These are phyloP conservation scores for Exophiala calicioides DNA, from an alignment of 2,329 filamentous ascomycete species.

Conservation along the genomic window DNA sequence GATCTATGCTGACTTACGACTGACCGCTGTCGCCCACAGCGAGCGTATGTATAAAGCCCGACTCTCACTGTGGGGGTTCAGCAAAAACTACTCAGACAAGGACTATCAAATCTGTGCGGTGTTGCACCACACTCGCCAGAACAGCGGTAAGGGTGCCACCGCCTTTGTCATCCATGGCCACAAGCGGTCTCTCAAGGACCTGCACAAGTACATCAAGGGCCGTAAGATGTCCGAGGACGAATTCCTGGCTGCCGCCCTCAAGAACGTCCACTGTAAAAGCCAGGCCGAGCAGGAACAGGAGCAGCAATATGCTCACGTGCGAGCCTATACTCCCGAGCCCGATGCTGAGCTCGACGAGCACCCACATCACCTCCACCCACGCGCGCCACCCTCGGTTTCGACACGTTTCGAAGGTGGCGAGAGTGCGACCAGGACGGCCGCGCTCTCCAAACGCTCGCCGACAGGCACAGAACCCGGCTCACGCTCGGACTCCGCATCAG, in stretches of 20 bases:
- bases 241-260: slow-evolving; percentile 27
- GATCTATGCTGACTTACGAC: slow-evolving; percentile 9
- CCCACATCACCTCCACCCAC: too few species aligned
- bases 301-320: slow-evolving; percentile 26
- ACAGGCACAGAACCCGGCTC: too few species aligned
- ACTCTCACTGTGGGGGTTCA: slow-evolving; percentile 30
- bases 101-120: slow-evolving; percentile 32
- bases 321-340: slow-evolving; percentile 28
- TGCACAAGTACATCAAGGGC: slow-evolving; percentile 33
- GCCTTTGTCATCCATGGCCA: slow-evolving; percentile 31
- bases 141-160: slow-evolving; percentile 26
- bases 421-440: slow-evolving; percentile 1
- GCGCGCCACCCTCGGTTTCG: too few species aligned
- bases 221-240: slow-evolving; percentile 31
- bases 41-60: slow-evolving; percentile 30
- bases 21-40: slow-evolving; percentile 7
- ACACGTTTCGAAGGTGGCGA: too few species aligned
- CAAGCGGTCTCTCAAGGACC: slow-evolving; percentile 27
- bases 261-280: slow-evolving; percentile 16
- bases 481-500: too few species aligned
- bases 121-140: slow-evolving; percentile 26
- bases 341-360: slow-evolving; percentile 17
- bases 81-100: slow-evolving; percentile 32
- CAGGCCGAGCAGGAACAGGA: slow-evolving; percentile 19
- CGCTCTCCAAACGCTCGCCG: too few species aligned